A percentile compares a stretch with the other conserved stretches of the same genome.
Evolutionary conservation across 1,139 yeast genomes (phyloP).

Genomic region (Candida neerlandica): DNA sequence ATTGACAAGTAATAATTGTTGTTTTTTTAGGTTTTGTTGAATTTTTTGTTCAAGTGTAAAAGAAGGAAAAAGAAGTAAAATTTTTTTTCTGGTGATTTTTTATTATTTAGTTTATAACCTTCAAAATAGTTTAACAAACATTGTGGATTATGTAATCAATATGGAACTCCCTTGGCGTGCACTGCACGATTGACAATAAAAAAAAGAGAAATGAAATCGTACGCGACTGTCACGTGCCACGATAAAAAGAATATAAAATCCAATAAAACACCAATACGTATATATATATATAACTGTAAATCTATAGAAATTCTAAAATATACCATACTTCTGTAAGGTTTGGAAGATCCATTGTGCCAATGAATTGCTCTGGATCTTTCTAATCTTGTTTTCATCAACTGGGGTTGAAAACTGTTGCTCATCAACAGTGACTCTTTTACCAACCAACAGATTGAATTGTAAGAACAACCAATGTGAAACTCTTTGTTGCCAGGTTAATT

Average conservation of each 20-base stretch:
- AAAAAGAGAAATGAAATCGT: neutral
- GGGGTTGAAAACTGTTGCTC: conserved; percentile 26
- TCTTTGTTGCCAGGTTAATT: conserved; percentile 26
- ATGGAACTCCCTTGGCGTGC: neutral
- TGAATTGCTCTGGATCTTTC: conserved; percentile 18
- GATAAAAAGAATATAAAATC: neutral
- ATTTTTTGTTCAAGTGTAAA: neutral
- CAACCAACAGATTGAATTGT: conserved; percentile 19
- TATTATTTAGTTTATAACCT: neutral
- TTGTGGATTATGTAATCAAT: neutral
- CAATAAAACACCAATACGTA: no score
- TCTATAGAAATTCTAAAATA: conserved; percentile 22
- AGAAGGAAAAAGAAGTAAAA: neutral
- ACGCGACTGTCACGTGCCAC: neutral
- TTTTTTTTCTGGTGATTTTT: conserved; percentile 1
- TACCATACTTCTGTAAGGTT: conserved; percentile 35
- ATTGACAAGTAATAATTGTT: neutral
- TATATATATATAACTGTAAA: no score
- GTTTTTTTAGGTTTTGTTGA: neutral
- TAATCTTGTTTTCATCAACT: conserved; percentile 29
- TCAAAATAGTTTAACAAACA: neutral
- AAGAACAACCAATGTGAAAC: conserved; percentile 21
- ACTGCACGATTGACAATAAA: neutral
- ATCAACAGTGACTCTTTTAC: conserved; percentile 22
- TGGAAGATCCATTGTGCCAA: conserved; percentile 28